These are phyloP conservation scores for Quillaja saponaria DNA, from an alignment of 306 rosid species.

Conservation along the genomic window DNA sequence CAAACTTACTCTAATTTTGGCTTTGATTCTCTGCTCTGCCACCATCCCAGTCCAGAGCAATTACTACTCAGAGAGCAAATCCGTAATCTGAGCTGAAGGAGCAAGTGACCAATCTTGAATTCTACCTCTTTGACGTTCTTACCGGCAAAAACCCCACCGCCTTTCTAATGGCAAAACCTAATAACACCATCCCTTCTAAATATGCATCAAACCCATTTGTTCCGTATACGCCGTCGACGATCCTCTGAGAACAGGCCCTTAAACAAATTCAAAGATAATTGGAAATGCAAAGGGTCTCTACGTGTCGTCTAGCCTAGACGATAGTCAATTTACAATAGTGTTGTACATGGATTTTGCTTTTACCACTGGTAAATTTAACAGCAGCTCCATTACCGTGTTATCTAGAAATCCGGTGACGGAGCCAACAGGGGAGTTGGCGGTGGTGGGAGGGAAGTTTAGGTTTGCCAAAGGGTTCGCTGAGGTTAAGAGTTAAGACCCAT, in stretches of 20 bases:
- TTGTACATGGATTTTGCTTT: slow-evolving; percentile 41
- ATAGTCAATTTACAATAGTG: slow-evolving; percentile 13
- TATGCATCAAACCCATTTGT: slow-evolving; percentile 38
- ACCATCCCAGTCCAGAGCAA: slow-evolving; percentile 22
- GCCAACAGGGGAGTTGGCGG: slow-evolving; percentile 36
- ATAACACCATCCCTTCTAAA: background rate
- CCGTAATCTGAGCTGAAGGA: slow-evolving; percentile 19
- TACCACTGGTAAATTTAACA: slow-evolving; percentile 33
- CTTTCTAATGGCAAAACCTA: slow-evolving; percentile 28
- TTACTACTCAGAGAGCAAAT: slow-evolving; percentile 22
- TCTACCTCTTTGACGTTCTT: slow-evolving; percentile 49
- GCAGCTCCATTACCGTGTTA: slow-evolving; percentile 43
- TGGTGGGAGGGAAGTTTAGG: slow-evolving; percentile 50
- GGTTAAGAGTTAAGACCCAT: slow-evolving; percentile 22
- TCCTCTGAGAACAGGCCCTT: slow-evolving; percentile 36
- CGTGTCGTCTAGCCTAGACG: slow-evolving; percentile 31
- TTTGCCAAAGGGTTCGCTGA: slow-evolving; percentile 39
- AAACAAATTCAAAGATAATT: slow-evolving; percentile 22
- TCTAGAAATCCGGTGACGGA: slow-evolving; percentile 50
- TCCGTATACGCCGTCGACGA: slow-evolving; percentile 41
- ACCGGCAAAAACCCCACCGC: slow-evolving; percentile 39
- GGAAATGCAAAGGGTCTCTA: slow-evolving; percentile 51
- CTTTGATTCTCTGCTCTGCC: background rate
- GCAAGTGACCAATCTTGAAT: slow-evolving; percentile 42
- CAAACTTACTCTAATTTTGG: background rate